Percentiles rank a stretch among this genome's conserved stretches.
These are phyloP conservation scores for Cordia subcordata DNA, from an alignment of 257 asterid species.

Conservation along the genomic window DNA sequence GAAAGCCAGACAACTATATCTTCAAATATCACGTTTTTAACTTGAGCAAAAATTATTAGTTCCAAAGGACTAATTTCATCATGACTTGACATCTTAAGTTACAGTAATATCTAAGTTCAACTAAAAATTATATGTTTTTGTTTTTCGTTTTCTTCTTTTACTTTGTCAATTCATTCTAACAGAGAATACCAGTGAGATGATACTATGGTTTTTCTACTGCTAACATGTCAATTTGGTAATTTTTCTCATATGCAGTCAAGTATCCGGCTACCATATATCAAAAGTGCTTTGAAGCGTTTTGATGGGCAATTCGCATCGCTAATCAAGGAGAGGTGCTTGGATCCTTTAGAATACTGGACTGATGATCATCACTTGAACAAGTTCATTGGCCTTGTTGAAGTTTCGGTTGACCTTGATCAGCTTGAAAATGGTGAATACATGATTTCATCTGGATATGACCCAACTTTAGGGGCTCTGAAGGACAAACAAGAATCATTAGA, in stretches of 20 bases:
- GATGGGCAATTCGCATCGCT: conserved; percentile 64
- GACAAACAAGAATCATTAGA: conserved; percentile 76
- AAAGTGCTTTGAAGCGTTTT: conserved; percentile 65
- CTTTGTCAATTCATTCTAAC: background rate
- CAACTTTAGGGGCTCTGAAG: conserved; percentile 55
- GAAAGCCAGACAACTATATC: no score
- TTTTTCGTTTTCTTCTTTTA: background rate
- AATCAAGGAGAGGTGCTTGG: conserved; percentile 69
- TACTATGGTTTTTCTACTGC: conserved; percentile 1
- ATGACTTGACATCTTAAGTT: no score
- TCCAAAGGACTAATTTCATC: no score
- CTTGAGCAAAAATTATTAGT: no score
- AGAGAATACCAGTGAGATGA: background rate
- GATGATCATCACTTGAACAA: conserved; percentile 82
- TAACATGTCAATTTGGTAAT: background rate
- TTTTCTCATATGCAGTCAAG: conserved; percentile 58
- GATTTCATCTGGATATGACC: conserved; percentile 84
- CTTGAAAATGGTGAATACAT: conserved; percentile 97
- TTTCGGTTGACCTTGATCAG: conserved; percentile 95
- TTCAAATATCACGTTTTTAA: no score
- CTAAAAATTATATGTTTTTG: background rate
- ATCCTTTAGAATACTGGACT: conserved; percentile 60
- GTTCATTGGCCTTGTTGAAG: conserved; percentile 92
- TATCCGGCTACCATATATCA: conserved; percentile 84
- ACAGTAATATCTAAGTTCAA: background rate